phyloP scores from a whole-genome alignment of 73 alveolate species.

The Tetrahymena thermophila region DNA sequence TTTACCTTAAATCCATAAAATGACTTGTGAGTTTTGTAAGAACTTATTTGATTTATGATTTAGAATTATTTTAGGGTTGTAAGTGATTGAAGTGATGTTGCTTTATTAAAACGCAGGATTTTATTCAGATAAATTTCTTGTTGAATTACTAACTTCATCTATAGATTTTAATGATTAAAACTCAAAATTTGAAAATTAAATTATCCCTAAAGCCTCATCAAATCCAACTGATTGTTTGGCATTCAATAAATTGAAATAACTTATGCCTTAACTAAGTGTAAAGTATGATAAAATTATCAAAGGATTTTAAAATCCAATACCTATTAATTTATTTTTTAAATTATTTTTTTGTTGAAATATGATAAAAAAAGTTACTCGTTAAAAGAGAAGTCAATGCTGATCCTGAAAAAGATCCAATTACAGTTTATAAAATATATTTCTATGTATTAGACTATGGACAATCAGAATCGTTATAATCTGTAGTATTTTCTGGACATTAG shows the following conservation, averaged over 20 bases:
- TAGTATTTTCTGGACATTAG: neutral
- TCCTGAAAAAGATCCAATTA: neutral
- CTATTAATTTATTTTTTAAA: neutral
- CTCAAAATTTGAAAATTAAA: neutral
- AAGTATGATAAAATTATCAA: neutral
- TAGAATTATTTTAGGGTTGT: neutral
- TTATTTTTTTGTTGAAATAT: neutral
- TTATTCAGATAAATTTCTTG: neutral
- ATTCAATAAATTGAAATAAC: neutral
- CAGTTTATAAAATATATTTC: neutral
- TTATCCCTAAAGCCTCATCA: neutral
- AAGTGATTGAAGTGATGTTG: neutral
- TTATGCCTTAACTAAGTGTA: neutral
- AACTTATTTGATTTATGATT: neutral
- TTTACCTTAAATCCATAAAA: neutral
- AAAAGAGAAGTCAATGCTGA: neutral
- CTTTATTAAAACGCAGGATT: no score
- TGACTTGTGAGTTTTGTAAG: neutral
- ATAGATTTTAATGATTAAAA: neutral
- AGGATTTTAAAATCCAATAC: neutral
- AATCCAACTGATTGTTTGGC: neutral
- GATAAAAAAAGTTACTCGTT: neutral
- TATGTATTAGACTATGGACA: neutral
- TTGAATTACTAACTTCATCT: neutral
- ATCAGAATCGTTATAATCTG: neutral